Base-by-base conservation (phyloP, 192 early-diverging fungal species). In the Gigaspora rosea region DNA sequence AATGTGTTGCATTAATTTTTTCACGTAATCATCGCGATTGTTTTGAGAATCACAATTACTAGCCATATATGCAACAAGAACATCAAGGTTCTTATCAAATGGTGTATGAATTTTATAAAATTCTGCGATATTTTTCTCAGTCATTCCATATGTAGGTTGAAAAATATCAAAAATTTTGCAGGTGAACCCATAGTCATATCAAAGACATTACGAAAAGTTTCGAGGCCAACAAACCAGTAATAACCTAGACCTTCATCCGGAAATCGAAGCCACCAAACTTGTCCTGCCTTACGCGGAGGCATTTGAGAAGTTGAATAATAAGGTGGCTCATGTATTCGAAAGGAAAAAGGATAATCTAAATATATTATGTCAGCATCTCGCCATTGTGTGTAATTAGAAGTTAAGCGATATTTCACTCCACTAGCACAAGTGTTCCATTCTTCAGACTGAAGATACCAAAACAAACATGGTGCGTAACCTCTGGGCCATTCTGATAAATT, bases 141-240 rank as follows among this genome's bases (percentile, higher is more conserved):
- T 1, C 13, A 68, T 68, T 33, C 15, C 4, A 16, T 48, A 47
- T 48, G 66, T 49, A 3, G 76, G 80, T 8, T 69, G 54, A n/a
- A 66, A 66, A 2, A 78, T 56, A 47, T 81, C 80, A 41, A 81
- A 69, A 47, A 81, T 12, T 16, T 32, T 1, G 71, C 36, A 18
- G 76, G 80, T 18, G 63, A 59, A 41, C 80, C 76, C 59, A 78
- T 78, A 12, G 80, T 68, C 8, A 78, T 64, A 68, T 81, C 80
- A 70, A 81, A 81, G 5, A 71, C 66, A 22, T 78, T 52, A 6
- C 66, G 46, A 56, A 62, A 81, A 27, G 51, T 50, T 47, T 58
- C 48, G 2, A 81, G 20, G 20, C 73, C 71, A 1, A 78, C 49
- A 35, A 76, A 68, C 20, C 61, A 48, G 15, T 81, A 73, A 22